Evolutionary conservation across 1,139 yeast genomes (phyloP), one percentile per base, ranked within the genome.

Genomic region (Geotrichum klebahnii): DNA sequence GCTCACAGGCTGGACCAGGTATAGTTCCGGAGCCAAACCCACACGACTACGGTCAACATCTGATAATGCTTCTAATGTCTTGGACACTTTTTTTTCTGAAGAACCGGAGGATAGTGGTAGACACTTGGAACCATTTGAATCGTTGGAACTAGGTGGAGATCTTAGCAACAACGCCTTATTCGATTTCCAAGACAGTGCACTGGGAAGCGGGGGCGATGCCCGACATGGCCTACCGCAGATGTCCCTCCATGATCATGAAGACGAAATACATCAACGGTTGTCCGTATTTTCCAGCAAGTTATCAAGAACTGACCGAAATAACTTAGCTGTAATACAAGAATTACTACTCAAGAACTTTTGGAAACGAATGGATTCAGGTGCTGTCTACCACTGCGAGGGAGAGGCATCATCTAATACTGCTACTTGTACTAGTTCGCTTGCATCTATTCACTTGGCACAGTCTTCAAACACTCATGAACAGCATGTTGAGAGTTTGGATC

Each of bases 361-460:
- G 50, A 43, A 48, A 31, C 48, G 54, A 9, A 44, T 52, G 37
- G 49, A 48, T 24, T 34, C 43, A 5, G 49, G 49, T n/a, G 52
- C 52, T 9, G 46, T 46, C n/a, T 48, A 38, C 20, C 33, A 38
- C 24, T 33, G 39, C 4, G 44, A 38, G 6, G 9, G 26, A 6
- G 40, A 36, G n/a, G 26, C 24, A 10, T 6, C 9, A 35, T 33
- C 5, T 8, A 23, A 8, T 16, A 23, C 19, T 14, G 34, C 34
- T 17, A 31, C 5, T 5, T 6, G 17, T 17, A 5, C 34, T 5
- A 12, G 31, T 6, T 12, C 9, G 31, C 12, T 26, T 12, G 12
- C 6, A 6, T 26, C 16, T 32, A 19, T 8, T 19, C 20, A 14
- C 12, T n/a, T 34, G 5, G 38, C 5, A 6, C 23, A 9, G 5